Conservation (phyloP, 805 yeast species). For the Wickerhamomyces canadensis region DNA sequence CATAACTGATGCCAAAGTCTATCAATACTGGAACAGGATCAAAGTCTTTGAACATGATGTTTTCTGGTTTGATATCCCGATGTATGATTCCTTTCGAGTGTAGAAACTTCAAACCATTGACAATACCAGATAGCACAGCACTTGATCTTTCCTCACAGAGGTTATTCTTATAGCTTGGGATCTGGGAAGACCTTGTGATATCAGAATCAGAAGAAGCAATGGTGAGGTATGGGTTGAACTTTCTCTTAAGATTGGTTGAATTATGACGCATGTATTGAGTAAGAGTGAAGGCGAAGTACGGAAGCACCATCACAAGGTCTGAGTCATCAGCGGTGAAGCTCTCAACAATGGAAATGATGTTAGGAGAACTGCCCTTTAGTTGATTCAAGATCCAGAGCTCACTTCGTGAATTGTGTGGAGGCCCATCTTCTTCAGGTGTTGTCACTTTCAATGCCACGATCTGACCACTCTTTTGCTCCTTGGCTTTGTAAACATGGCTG, state of each 20-base stretch:
- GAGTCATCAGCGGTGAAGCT: constrained; percentile 20
- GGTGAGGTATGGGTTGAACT: constrained; percentile 29
- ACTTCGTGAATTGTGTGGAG: constrained; percentile 47
- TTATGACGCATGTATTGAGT: constrained; percentile 27
- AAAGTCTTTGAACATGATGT: constrained; percentile 48
- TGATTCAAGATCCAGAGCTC: constrained; percentile 37
- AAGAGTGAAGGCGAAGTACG: constrained; percentile 33
- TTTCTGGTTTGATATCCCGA: constrained; percentile 87
- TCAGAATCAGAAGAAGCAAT: constrained; percentile 12
- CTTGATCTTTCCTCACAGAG: constrained; percentile 12
- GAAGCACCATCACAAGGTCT: constrained; percentile 39
- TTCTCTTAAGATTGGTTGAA: constrained; percentile 23
- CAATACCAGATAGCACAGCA: constrained; percentile 32
- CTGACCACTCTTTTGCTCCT: constrained; percentile 4
- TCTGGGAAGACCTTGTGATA: constrained; percentile 8
- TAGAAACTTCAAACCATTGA: constrained; percentile 50
- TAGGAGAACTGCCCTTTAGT: constrained; percentile 10
- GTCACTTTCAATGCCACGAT: constrained; percentile 42
- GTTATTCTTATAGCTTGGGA: constrained; percentile 7
- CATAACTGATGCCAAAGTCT: constrained; percentile 36
- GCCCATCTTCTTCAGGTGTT: constrained; percentile 42
- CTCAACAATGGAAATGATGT: constrained; percentile 21
- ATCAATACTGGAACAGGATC: constrained; percentile 29
- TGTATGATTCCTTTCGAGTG: constrained; percentile 80
- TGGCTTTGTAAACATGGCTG: constrained; percentile 33